These are phyloP conservation scores for Claviceps digitariae DNA, from an alignment of 2,329 filamentous ascomycete species.

Conservation along the genomic window DNA sequence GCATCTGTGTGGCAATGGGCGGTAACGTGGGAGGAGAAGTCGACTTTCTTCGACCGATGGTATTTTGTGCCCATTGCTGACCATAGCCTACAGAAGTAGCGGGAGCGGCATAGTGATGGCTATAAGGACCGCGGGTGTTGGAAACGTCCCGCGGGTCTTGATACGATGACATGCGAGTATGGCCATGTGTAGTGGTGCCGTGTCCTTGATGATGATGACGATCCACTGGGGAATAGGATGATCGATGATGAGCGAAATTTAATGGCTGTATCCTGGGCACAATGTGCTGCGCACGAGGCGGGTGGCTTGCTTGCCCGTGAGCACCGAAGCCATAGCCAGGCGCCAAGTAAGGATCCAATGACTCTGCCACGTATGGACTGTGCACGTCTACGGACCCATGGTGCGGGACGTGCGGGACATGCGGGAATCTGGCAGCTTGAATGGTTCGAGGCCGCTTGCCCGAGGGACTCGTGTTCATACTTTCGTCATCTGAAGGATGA, in stretches of 20 bases:
- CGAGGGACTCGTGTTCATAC: slow-evolving; percentile 8
- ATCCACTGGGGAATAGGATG: background rate
- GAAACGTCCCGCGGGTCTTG: background rate
- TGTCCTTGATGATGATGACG: background rate
- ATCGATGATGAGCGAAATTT: slow-evolving; percentile 8
- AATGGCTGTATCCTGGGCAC: slow-evolving; percentile 13
- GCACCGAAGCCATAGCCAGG: slow-evolving; percentile 4
- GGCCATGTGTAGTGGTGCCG: background rate
- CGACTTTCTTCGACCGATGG: slow-evolving; percentile 1
- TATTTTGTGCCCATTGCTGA: slow-evolving; percentile 1
- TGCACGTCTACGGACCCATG: background rate
- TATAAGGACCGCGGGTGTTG: background rate
- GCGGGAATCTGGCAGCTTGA: background rate
- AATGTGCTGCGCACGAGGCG: slow-evolving; percentile 10
- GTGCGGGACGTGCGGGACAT: background rate
- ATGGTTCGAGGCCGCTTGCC: slow-evolving; percentile 13
- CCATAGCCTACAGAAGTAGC: background rate
- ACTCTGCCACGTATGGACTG: background rate
- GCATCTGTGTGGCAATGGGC: slow-evolving; percentile 12
- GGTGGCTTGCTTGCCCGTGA: background rate
- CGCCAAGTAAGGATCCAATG: slow-evolving; percentile 3
- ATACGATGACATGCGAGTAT: slow-evolving; percentile 3
- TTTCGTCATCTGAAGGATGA: slow-evolving; percentile 5
- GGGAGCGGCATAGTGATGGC: background rate
- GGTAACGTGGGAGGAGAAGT: slow-evolving; percentile 11